These are phyloP conservation scores for Aspergillus homomorphus DNA, from an alignment of 495 filamentous ascomycete genomes.

Conservation along the genomic window DNA sequence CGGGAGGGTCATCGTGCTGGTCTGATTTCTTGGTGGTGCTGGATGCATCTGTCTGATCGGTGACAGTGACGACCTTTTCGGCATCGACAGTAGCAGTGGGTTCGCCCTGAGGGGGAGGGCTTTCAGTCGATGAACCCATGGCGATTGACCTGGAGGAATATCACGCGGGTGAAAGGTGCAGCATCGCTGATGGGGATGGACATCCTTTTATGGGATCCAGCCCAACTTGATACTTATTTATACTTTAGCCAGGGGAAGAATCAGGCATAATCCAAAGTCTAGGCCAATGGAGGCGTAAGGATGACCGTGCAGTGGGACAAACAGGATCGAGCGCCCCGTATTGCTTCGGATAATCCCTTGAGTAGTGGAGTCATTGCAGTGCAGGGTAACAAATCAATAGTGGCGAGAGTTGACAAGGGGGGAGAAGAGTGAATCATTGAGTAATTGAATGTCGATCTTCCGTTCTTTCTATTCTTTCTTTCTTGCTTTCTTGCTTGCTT, in stretches of 20 bases:
- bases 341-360: no score
- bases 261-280: background rate
- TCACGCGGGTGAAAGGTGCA: background rate
- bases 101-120: background rate
- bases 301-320: no score
- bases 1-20: slow-evolving; percentile 25
- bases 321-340: no score
- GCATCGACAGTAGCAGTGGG: background rate
- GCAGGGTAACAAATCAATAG: no score
- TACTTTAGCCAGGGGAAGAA: background rate
- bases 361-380: no score
- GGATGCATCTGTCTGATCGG: background rate
- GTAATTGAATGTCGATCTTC: no score
- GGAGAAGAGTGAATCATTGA: no score
- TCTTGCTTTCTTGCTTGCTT: background rate
- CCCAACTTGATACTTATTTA: no score
- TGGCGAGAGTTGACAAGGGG: no score
- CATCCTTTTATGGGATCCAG: no score
- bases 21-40: background rate
- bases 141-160: background rate
- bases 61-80: background rate
- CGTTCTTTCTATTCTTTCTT: no score
- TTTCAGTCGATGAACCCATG: background rate
- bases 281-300: no score
- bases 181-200: background rate